phyloP scores from a whole-genome alignment of 768 basidiomycete genomes.

The Sutorius australiensis region DNA sequence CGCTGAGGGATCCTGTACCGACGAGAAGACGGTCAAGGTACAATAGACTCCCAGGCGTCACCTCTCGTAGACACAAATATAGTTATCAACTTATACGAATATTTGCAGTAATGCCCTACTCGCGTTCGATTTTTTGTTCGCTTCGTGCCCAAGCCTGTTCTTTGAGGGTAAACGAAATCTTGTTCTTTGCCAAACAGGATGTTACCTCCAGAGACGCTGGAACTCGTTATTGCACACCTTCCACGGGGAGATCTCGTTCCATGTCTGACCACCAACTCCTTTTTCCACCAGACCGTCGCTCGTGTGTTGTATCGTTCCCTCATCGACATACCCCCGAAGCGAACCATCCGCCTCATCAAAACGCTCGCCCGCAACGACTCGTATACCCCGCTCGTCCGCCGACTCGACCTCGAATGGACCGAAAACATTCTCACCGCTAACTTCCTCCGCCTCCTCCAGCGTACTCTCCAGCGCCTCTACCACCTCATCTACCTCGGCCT shows the following conservation, averaged over 20 bases:
- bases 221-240: conserved; percentile 28
- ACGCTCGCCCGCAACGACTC: conserved; percentile 37
- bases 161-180: too few relatives aligned
- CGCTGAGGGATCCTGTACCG: conserved; percentile 34
- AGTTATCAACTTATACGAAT: background rate
- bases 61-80: background rate
- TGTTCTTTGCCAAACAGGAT: background rate
- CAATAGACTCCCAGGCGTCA: conserved; percentile 16
- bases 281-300: conserved; percentile 27
- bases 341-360: conserved; percentile 37
- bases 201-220: conserved; percentile 38
- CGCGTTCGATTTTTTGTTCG: too few relatives aligned
- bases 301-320: conserved; percentile 39
- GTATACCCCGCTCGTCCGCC: conserved; percentile 42
- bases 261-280: conserved; percentile 22
- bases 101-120: conserved; percentile 3
- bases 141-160: too few relatives aligned
- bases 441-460: conserved; percentile 48
- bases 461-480: conserved; percentile 38
- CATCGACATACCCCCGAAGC: conserved; percentile 27
- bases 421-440: conserved; percentile 39
- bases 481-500: conserved; percentile 43
- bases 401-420: conserved; percentile 44
- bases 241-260: conserved; percentile 25
- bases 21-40: conserved; percentile 24